Evolutionary conservation across 2,329 filamentous ascomycete species (phyloP).

Genomic region (Clonostachys sp.): DNA sequence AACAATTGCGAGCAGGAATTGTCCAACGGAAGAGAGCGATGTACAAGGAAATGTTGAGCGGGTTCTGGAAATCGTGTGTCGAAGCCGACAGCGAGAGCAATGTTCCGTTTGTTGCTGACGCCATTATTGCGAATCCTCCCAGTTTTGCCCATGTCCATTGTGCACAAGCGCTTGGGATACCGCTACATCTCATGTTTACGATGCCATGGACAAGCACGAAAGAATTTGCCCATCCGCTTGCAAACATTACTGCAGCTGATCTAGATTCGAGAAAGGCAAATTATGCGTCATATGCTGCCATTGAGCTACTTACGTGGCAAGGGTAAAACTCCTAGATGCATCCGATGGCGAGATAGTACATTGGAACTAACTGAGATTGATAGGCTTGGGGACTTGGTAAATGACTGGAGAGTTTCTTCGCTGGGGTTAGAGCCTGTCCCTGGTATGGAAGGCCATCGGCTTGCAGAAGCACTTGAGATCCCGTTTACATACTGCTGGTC

Average conservation of each 20-base stretch:
- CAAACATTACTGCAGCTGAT: constrained; percentile 58
- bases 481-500: constrained; percentile 73
- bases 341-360: background rate
- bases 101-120: constrained; percentile 80
- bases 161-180: constrained; percentile 85
- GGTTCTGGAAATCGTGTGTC: constrained; percentile 22
- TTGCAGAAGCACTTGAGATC: constrained; percentile 56
- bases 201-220: constrained; percentile 98
- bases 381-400: constrained; percentile 64
- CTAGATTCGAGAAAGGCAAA: constrained; percentile 62
- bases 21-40: constrained; percentile 85
- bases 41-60: constrained; percentile 48
- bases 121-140: constrained; percentile 89
- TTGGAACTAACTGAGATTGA: background rate
- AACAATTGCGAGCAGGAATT: constrained; percentile 81
- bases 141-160: constrained; percentile 98
- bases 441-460: constrained; percentile 57
- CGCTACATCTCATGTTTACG: constrained; percentile 94
- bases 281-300: constrained; percentile 90
- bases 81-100: constrained; percentile 9
- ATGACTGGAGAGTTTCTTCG: constrained; percentile 58
- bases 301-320: constrained; percentile 80
- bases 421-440: constrained; percentile 59
- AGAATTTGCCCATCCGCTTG: constrained; percentile 93
- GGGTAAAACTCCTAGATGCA: constrained; percentile 28